Evolutionary conservation across 176 grass and related monocot species (phyloP), one percentile per base, ranked within the genome.

Genomic region (Avena atlantica): DNA sequence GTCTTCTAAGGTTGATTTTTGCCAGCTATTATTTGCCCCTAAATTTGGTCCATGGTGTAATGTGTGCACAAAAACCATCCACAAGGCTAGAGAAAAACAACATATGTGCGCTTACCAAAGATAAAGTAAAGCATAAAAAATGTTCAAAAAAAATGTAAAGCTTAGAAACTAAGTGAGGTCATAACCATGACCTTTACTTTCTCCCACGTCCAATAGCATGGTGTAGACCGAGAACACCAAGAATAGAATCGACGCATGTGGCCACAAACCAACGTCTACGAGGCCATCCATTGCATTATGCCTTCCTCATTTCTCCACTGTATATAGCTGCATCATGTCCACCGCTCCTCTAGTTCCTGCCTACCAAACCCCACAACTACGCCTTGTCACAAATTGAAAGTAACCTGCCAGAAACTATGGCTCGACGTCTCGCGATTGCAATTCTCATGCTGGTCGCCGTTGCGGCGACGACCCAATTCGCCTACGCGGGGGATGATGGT

Each of bases 401-500:
- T 78, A 81, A 34, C 10, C 5, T 0, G 2, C 9, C 11, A 21
- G 5, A 17, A 47, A 6, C 11, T 48, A 91, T 91, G 85, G 25
- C 59, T 27, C 15, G 45, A 9, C 4, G 51, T n/a, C 48, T 81
- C 7, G 40, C 3, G 27, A 10, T 69, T 8, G 21, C 15, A 2
- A 2, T 68, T 14, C 29, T 81, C n/a, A 1, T 81, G 42, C 7
- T 76, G 10, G 68, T n/a, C 17, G 3, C 37, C 27, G 12, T 60
- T 17, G 13, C 24, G 0, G 1, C 19, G 1, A 0, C 12, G 6
- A 42, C 24, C 3, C 81, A 68, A 21, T 40, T 17, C 0, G 7
- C 40, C 2, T 4, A 14, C 4, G 80, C 74, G 0, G 13, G 8
- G 0, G 7, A 10, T 0, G 8, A 20, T 24, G 16, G 7, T 0